phyloP scores from a whole-genome alignment of 192 early-diverging fungal species.

The Oehlia diaphana region DNA sequence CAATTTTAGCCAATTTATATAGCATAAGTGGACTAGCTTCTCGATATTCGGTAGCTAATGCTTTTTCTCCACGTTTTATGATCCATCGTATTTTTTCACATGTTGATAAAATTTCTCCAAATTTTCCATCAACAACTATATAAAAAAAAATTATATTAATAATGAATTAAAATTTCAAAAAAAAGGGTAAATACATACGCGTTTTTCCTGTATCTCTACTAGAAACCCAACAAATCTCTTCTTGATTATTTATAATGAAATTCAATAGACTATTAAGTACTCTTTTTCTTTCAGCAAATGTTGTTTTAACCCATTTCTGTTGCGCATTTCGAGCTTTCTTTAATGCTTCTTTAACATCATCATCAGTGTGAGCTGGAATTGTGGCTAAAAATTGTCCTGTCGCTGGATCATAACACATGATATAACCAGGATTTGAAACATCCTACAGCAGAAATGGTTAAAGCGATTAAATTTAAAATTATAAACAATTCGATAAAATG shows the following conservation, averaged over 20 bases:
- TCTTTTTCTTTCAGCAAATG: constrained; percentile 69
- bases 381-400: constrained; percentile 73
- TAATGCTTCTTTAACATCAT: constrained; percentile 60
- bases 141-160: neutral
- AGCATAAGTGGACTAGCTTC: constrained; percentile 69
- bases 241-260: constrained; percentile 72
- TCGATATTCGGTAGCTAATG: constrained; percentile 65
- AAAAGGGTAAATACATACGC: constrained; percentile 32
- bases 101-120: constrained; percentile 82
- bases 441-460: constrained; percentile 35
- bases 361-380: constrained; percentile 55
- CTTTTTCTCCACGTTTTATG: constrained; percentile 72
- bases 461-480: too few species aligned
- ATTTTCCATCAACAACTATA: constrained; percentile 71
- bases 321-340: constrained; percentile 64
- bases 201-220: constrained; percentile 83
- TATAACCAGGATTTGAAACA: constrained; percentile 49
- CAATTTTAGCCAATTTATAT: constrained; percentile 74
- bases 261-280: constrained; percentile 72
- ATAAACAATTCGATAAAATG: neutral
- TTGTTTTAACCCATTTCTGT: constrained; percentile 62
- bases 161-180: neutral
- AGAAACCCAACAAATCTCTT: constrained; percentile 70
- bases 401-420: constrained; percentile 84
- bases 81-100: constrained; percentile 81